A percentile compares a stretch with the other conserved stretches of the same genome.
These are phyloP conservation scores for Diaporthe aspalathi DNA, from an alignment of 2,329 filamentous ascomycete genomes.

Conservation along the genomic window DNA sequence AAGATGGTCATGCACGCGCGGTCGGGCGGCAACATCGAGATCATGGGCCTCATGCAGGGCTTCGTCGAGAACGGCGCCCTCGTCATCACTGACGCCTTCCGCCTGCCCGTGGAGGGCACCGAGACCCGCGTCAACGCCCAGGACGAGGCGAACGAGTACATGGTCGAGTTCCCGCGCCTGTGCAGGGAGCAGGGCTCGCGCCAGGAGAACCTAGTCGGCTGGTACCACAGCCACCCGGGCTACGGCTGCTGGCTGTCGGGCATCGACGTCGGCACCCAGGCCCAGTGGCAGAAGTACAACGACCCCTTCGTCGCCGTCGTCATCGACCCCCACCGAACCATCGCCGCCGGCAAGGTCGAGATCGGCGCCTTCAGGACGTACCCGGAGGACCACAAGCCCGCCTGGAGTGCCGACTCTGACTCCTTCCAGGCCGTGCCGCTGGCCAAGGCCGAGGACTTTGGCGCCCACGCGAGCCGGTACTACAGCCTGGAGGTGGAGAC, in stretches of 20 bases:
- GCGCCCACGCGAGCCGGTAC: conserved; percentile 89
- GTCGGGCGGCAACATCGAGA: conserved; percentile 90
- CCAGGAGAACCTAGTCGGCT: conserved; percentile 92
- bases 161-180: conserved; percentile 84
- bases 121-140: conserved; percentile 98
- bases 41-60: conserved; percentile 99
- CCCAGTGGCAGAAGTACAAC: conserved; percentile 83
- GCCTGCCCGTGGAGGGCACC: conserved; percentile 96
- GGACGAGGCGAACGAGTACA: conserved; percentile 96
- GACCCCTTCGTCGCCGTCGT: conserved; percentile 97
- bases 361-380: conserved; percentile 97
- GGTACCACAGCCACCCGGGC: conserved; percentile 98
- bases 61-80: conserved; percentile 88
- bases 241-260: conserved; percentile 98
- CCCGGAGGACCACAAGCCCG: conserved; percentile 76
- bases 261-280: conserved; percentile 92
- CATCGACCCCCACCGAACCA: conserved; percentile 94
- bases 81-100: conserved; percentile 93
- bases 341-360: conserved; percentile 94
- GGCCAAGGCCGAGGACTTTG: conserved; percentile 96
- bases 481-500: conserved; percentile 92
- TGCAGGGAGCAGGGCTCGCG: conserved; percentile 78
- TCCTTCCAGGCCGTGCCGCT: conserved; percentile 84
- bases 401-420: conserved; percentile 51
- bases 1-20: conserved; percentile 99